Evolutionary conservation across 163 green algal species (phyloP).

Genomic region (Scenedesmus sp.): DNA sequence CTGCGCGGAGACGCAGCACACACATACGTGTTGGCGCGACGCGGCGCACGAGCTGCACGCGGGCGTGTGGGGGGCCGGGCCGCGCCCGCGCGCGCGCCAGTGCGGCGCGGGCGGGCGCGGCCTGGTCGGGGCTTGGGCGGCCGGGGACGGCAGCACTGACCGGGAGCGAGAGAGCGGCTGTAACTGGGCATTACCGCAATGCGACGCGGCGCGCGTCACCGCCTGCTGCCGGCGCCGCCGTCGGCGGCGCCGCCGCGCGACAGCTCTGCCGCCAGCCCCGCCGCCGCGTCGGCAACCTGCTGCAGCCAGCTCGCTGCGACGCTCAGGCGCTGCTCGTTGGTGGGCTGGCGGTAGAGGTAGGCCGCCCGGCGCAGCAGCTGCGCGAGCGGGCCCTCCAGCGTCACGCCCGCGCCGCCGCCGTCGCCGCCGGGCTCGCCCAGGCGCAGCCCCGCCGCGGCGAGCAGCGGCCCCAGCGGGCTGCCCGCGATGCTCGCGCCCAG

Average conservation of each 20-base stretch:
- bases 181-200: too few relatives aligned
- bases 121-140: too few relatives aligned
- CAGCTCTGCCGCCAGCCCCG: conserved; percentile 33
- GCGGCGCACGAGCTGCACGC: too few relatives aligned
- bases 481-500: conserved; percentile 32
- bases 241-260: conserved; percentile 1
- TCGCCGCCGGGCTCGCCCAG: conserved; percentile 28
- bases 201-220: background rate
- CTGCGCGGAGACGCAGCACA: too few relatives aligned
- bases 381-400: conserved; percentile 82
- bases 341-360: conserved; percentile 94
- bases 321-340: conserved; percentile 77
- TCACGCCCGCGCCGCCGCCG: conserved; percentile 61
- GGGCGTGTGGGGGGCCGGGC: too few relatives aligned
- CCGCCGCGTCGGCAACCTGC: conserved; percentile 53
- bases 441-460: conserved; percentile 51
- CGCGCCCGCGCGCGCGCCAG: too few relatives aligned
- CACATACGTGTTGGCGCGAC: too few relatives aligned
- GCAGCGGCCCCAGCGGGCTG: conserved; percentile 56
- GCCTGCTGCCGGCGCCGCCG: background rate
- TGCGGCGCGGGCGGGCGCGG: too few relatives aligned
- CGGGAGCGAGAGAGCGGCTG: too few relatives aligned
- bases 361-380: conserved; percentile 78
- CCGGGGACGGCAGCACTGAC: too few relatives aligned
- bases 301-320: conserved; percentile 76